Conservation (phyloP, 768 basidiomycete genomes). For the Roridomyces roridus region DNA sequence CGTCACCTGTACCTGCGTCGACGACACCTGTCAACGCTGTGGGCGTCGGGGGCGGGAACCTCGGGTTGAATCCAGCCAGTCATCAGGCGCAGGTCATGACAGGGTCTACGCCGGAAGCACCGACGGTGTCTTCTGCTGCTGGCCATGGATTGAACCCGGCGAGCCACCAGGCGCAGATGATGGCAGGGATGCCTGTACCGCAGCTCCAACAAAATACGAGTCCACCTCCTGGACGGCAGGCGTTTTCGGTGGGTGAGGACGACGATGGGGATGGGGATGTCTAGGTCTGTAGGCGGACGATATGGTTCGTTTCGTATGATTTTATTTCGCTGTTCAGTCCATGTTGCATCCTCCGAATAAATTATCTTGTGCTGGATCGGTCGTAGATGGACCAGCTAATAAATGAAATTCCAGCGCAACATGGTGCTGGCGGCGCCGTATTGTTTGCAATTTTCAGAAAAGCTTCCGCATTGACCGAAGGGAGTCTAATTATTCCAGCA, state of each 20-base stretch:
- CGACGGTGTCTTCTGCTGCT: too few relatives aligned
- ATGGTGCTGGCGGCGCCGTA: too few relatives aligned
- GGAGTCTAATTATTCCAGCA: too few relatives aligned
- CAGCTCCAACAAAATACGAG: background rate
- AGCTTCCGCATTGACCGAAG: too few relatives aligned
- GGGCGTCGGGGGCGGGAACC: background rate
- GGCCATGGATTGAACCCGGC: constrained; percentile 9
- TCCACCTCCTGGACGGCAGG: too few relatives aligned
- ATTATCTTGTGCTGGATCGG: too few relatives aligned
- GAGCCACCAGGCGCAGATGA: constrained; percentile 25
- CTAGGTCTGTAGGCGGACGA: background rate
- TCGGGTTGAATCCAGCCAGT: background rate
- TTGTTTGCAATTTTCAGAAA: too few relatives aligned
- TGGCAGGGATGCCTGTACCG: constrained; percentile 13
- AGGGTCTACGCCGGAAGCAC: background rate
- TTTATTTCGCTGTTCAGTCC: too few relatives aligned
- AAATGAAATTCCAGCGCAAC: too few relatives aligned
- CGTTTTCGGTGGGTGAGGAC: too few relatives aligned
- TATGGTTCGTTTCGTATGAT: background rate
- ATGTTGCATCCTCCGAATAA: too few relatives aligned
- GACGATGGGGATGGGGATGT: background rate
- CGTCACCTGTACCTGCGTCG: background rate
- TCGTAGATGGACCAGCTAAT: too few relatives aligned
- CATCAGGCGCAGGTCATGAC: background rate
- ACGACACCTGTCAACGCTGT: background rate